Evolutionary conservation across 805 yeast genomes (phyloP).

Genomic region (Starmera amethionina): DNA sequence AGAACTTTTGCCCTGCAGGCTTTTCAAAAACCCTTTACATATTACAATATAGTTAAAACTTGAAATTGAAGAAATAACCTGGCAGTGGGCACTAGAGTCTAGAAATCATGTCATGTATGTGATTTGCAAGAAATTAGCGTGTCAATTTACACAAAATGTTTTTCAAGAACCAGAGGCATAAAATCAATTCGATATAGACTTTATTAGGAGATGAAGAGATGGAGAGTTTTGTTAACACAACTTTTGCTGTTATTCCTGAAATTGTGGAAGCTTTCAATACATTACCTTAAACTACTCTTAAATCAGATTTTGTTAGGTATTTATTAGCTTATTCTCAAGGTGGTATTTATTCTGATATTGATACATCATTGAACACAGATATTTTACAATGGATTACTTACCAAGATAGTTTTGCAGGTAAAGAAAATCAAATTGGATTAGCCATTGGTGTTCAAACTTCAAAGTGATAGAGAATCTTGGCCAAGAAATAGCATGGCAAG

Average conservation of each 20-base stretch:
- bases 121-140: too few relatives aligned
- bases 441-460: conserved; percentile 48
- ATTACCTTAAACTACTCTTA: conserved; percentile 43
- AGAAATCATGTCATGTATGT: too few relatives aligned
- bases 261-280: conserved; percentile 37
- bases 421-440: conserved; percentile 34
- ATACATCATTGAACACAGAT: conserved; percentile 45
- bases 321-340: conserved; percentile 41
- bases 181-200: conserved; percentile 9
- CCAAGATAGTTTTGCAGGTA: conserved; percentile 6
- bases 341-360: conserved; percentile 57
- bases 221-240: conserved; percentile 24
- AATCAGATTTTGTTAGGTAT: conserved; percentile 48
- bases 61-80: too few relatives aligned
- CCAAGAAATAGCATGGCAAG: conserved; percentile 36
- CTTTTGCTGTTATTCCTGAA: conserved; percentile 38
- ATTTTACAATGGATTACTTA: conserved; percentile 49
- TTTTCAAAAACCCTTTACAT: too few relatives aligned
- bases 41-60: too few relatives aligned
- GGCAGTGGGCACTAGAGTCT: too few relatives aligned
- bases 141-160: too few relatives aligned
- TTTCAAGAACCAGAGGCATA: conserved; percentile 1
- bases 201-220: conserved; percentile 27
- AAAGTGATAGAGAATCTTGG: conserved; percentile 49
- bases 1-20: too few relatives aligned